Conservation (phyloP, 495 filamentous ascomycete genomes). For the Hyaloscypha hepaticicola region DNA sequence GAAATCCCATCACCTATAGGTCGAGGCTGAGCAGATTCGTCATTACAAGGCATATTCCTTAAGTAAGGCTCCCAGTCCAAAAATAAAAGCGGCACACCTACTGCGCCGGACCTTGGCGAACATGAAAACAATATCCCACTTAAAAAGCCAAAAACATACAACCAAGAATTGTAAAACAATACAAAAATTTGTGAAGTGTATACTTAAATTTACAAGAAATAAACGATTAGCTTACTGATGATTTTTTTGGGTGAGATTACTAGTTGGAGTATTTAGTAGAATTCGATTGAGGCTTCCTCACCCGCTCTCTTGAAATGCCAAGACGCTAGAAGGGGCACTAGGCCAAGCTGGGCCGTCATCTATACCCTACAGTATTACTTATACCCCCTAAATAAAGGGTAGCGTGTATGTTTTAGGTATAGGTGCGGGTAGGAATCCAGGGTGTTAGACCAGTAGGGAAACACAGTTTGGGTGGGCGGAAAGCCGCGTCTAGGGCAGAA, state of each 20-base stretch:
- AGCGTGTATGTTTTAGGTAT: too few relatives aligned
- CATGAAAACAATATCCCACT: slow-evolving; percentile 8
- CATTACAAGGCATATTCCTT: slow-evolving; percentile 11
- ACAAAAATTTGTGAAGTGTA: slow-evolving; percentile 10
- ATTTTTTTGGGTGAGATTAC: slow-evolving; percentile 9
- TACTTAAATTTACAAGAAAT: slow-evolving; percentile 6
- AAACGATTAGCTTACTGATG: slow-evolving; percentile 3
- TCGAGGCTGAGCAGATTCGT: not conserved
- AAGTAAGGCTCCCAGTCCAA: slow-evolving; percentile 7
- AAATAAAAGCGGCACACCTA: slow-evolving; percentile 6
- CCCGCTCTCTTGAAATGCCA: too few relatives aligned
- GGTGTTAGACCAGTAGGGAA: too few relatives aligned
- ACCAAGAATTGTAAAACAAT: slow-evolving; percentile 9
- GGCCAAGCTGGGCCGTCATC: too few relatives aligned
- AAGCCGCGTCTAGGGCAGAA: too few relatives aligned
- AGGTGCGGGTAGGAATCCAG: too few relatives aligned
- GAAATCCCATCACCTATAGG: slow-evolving; percentile 1
- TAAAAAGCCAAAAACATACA: slow-evolving; percentile 12
- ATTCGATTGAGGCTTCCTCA: too few relatives aligned
- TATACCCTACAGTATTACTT: too few relatives aligned
- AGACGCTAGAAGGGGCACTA: too few relatives aligned
- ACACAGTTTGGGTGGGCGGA: too few relatives aligned
- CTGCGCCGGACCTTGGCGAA: slow-evolving; percentile 1
- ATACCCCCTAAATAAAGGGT: too few relatives aligned
- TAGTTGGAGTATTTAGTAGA: slow-evolving; percentile 2